phyloP scores from a whole-genome alignment of 306 rosid species.

The Trifolium repens region DNA sequence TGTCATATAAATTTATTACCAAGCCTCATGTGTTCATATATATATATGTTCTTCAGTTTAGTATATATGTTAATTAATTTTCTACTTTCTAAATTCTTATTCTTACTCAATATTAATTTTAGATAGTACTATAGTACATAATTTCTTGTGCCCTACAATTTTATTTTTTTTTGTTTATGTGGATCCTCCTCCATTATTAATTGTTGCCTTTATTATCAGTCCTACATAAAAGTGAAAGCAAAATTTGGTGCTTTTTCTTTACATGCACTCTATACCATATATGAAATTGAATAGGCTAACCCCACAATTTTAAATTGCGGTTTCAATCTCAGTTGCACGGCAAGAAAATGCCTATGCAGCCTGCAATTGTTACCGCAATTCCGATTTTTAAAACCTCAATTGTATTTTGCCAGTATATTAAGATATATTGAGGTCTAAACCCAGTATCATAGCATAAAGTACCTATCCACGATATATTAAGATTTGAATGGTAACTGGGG shows the following conservation, averaged over 20 bases:
- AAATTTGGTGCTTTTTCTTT: background rate
- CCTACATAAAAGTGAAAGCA: slow-evolving; percentile 13
- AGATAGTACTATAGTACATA: background rate
- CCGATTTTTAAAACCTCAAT: too few relatives aligned
- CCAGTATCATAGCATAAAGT: too few relatives aligned
- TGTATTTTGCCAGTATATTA: too few relatives aligned
- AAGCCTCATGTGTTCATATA: slow-evolving; percentile 30
- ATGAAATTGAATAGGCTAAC: background rate
- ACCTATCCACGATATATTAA: too few relatives aligned
- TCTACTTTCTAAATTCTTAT: slow-evolving; percentile 37
- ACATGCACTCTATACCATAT: background rate
- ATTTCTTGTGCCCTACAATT: background rate
- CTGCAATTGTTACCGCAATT: too few relatives aligned
- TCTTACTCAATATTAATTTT: slow-evolving; percentile 1
- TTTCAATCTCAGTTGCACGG: background rate
- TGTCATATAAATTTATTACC: slow-evolving; percentile 4
- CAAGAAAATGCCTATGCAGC: too few relatives aligned
- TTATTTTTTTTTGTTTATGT: background rate
- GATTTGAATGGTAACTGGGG: too few relatives aligned
- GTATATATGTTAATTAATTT: slow-evolving; percentile 29
- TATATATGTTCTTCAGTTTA: slow-evolving; percentile 12
- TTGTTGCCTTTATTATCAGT: background rate
- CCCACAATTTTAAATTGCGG: background rate
- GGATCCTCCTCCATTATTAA: background rate
- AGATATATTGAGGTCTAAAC: too few relatives aligned